Conservation (phyloP, 2,329 filamentous ascomycete genomes). For the Alternaria solani region DNA sequence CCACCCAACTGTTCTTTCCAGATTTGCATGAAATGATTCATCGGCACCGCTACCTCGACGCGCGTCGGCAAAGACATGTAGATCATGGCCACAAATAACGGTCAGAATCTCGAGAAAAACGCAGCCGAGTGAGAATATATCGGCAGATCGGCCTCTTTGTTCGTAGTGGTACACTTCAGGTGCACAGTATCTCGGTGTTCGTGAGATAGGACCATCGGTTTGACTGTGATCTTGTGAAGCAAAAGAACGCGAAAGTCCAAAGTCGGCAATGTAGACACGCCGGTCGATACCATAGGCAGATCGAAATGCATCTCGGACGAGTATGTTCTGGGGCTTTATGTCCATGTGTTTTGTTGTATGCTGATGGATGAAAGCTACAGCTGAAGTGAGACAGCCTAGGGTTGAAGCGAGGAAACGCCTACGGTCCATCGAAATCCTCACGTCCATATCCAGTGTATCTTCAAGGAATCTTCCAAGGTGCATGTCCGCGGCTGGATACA, state of each 20-base stretch:
- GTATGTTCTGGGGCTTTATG: slow-evolving; percentile 33
- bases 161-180: slow-evolving; percentile 23
- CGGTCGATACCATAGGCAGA: background rate
- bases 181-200: too few relatives aligned
- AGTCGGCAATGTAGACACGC: slow-evolving; percentile 31
- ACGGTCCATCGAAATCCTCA: fast-evolving
- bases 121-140: slow-evolving; percentile 30
- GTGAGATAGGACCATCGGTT: slow-evolving; percentile 25
- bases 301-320: background rate
- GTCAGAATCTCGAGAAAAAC: slow-evolving; percentile 25
- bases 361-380: slow-evolving; percentile 11
- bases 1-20: background rate
- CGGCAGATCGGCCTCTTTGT: slow-evolving; percentile 23
- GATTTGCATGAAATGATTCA: slow-evolving; percentile 17
- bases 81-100: fast-evolving
- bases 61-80: slow-evolving; percentile 11
- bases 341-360: slow-evolving; percentile 30
- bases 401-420: background rate
- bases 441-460: slow-evolving; percentile 2
- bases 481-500: slow-evolving; percentile 29
- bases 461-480: slow-evolving; percentile 25
- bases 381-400: background rate
- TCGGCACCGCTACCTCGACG: slow-evolving; percentile 7
- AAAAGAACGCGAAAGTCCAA: slow-evolving; percentile 30
- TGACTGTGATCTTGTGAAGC: slow-evolving; percentile 19